A percentile compares a stretch with the other conserved stretches of the same genome.
These are phyloP conservation scores for Alternaria burnsii DNA, from an alignment of 2,329 filamentous ascomycete genomes.

Conservation along the genomic window DNA sequence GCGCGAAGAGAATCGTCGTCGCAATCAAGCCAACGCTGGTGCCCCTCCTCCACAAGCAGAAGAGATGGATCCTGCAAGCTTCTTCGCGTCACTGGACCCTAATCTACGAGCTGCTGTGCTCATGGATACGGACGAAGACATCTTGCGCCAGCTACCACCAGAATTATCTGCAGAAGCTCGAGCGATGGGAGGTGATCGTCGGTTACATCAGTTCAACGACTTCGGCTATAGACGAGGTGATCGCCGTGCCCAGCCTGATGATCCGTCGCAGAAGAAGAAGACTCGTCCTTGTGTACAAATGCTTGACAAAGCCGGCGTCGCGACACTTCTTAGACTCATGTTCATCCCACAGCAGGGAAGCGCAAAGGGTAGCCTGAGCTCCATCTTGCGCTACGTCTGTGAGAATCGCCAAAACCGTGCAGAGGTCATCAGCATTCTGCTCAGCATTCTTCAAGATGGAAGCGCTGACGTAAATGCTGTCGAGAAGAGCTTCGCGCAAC, in stretches of 20 bases:
- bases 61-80: constrained; percentile 93
- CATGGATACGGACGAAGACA: constrained; percentile 88
- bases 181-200: constrained; percentile 66
- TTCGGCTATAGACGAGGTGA: constrained; percentile 44
- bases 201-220: constrained; percentile 62
- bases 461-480: constrained; percentile 92
- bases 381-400: constrained; percentile 88
- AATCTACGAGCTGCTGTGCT: constrained; percentile 85
- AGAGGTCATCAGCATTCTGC: constrained; percentile 89
- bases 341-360: constrained; percentile 93
- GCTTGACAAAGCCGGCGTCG: constrained; percentile 94
- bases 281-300: constrained; percentile 86
- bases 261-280: constrained; percentile 69
- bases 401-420: constrained; percentile 96
- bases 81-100: constrained; percentile 88
- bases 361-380: constrained; percentile 82
- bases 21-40: constrained; percentile 62
- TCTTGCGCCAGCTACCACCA: constrained; percentile 82
- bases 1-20: constrained; percentile 79
- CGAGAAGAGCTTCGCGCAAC: constrained; percentile 91
- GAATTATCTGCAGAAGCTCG: constrained; percentile 88
- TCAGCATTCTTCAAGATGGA: constrained; percentile 94
- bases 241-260: constrained; percentile 54
- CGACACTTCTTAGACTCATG: constrained; percentile 97
- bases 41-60: constrained; percentile 55